Conservation (phyloP, 1,284 basidiomycete species). For the Ustilago hordei region DNA sequence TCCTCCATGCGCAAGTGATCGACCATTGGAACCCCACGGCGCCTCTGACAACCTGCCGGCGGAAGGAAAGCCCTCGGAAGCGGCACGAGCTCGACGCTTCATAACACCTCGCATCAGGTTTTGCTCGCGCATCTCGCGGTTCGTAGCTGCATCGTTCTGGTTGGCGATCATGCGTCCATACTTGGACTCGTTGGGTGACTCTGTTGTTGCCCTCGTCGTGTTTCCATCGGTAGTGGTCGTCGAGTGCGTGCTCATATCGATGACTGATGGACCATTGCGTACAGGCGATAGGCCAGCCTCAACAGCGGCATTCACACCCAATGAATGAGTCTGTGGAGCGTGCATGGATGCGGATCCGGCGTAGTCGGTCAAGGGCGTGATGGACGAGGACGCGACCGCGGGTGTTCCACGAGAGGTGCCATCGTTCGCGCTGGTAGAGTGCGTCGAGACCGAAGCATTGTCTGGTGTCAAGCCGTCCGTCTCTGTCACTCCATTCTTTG, state of each 20-base stretch:
- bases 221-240: constrained; percentile 5
- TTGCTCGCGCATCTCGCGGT: constrained; percentile 27
- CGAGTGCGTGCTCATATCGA: constrained; percentile 7
- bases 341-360: constrained; percentile 15
- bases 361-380: constrained; percentile 29
- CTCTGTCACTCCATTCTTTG: constrained; percentile 12
- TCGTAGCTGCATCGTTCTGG: constrained; percentile 30
- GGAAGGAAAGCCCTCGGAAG: constrained; percentile 45
- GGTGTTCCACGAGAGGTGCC: constrained; percentile 24
- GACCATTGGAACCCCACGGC: constrained; percentile 10
- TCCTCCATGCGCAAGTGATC: constrained; percentile 4
- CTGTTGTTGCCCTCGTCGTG: constrained; percentile 23
- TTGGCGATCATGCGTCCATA: constrained; percentile 31
- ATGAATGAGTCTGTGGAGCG: background rate
- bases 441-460: constrained; percentile 40
- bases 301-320: background rate
- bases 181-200: constrained; percentile 45
- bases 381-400: constrained; percentile 13
- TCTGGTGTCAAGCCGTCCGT: constrained; percentile 22
- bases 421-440: constrained; percentile 38
- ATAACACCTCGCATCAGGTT: constrained; percentile 39
- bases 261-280: constrained; percentile 15
- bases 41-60: constrained; percentile 20
- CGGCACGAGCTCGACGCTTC: constrained; percentile 40
- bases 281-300: constrained; percentile 15